Evolutionary conservation across 257 asterid genomes (phyloP).

Genomic region (Coffea eugenioides): DNA sequence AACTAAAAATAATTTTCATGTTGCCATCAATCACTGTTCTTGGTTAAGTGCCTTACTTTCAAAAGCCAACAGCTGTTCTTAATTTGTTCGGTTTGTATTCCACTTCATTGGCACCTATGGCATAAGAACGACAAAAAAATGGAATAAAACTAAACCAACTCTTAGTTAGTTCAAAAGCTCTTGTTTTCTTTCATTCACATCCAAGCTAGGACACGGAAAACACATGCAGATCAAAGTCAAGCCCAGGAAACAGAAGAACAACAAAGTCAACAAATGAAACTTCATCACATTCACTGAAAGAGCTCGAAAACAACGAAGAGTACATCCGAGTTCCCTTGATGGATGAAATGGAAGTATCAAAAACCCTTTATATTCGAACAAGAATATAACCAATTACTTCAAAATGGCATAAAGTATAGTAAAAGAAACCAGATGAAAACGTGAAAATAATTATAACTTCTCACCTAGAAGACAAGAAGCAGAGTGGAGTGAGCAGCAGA

Average conservation of each 20-base stretch:
- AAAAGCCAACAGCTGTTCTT: neutral
- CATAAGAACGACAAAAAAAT: too few species aligned
- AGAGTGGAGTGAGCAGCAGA: neutral
- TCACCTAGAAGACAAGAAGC: slow-evolving; percentile 1
- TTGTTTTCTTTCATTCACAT: neutral
- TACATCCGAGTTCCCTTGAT: neutral
- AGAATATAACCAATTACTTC: neutral
- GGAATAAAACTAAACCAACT: too few species aligned
- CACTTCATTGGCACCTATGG: neutral
- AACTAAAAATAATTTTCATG: neutral
- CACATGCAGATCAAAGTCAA: neutral
- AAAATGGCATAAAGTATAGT: neutral
- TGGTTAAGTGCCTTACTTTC: neutral
- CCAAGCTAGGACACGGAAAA: neutral
- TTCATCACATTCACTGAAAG: neutral
- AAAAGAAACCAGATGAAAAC: neutral
- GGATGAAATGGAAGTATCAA: neutral
- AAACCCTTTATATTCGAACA: neutral
- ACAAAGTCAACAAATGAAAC: neutral
- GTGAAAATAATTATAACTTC: neutral
- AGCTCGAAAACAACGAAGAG: neutral
- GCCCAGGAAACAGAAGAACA: neutral
- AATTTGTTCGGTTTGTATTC: neutral
- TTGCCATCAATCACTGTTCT: neutral
- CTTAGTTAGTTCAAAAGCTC: neutral